A percentile compares a stretch with the other conserved stretches of the same genome.
Conservation (phyloP, 352 stramenopile genomes). For the Phytopythium helicoides region DNA sequence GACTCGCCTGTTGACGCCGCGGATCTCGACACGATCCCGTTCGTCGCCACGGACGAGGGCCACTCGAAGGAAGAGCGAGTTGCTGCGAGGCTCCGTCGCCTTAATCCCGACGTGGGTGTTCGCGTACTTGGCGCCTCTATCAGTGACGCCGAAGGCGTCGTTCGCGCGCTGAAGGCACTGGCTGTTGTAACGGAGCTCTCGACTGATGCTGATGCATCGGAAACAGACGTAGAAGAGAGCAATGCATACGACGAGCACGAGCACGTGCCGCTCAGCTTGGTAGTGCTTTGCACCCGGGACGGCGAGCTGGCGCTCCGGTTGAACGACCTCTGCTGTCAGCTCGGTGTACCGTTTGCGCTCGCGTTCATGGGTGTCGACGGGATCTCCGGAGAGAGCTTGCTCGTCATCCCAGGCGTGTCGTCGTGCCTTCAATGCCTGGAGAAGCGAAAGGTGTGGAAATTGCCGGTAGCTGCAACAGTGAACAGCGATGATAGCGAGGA, state of each 20-base stretch:
- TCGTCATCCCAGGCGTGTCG: conserved; percentile 29
- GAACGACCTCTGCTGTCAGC: conserved; percentile 45
- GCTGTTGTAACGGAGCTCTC: neutral
- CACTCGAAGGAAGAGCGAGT: conserved; percentile 27
- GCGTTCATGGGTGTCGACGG: conserved; percentile 25
- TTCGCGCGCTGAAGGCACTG: conserved; percentile 12
- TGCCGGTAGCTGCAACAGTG: neutral
- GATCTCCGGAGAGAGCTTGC: conserved; percentile 35
- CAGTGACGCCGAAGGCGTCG: conserved; percentile 2
- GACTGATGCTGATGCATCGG: neutral
- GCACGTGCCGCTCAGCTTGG: conserved; percentile 10
- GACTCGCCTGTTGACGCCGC: conserved; percentile 13
- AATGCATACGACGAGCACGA: neutral
- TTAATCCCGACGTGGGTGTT: conserved; percentile 36
- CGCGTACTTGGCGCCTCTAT: conserved; percentile 13
- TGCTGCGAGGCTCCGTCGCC: conserved; percentile 9
- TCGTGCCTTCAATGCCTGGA: conserved; percentile 48
- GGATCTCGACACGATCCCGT: conserved; percentile 41
- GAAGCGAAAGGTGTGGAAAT: conserved; percentile 39
- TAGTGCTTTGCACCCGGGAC: conserved; percentile 32
- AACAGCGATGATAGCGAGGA: neutral
- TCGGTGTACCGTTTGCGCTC: conserved; percentile 31
- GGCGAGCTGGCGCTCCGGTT: conserved; percentile 26
- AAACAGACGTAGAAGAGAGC: conserved; percentile 3
- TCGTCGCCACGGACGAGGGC: conserved; percentile 27